These are phyloP conservation scores for Citrullus amarus DNA, from an alignment of 306 rosid genomes.

Conservation along the genomic window DNA sequence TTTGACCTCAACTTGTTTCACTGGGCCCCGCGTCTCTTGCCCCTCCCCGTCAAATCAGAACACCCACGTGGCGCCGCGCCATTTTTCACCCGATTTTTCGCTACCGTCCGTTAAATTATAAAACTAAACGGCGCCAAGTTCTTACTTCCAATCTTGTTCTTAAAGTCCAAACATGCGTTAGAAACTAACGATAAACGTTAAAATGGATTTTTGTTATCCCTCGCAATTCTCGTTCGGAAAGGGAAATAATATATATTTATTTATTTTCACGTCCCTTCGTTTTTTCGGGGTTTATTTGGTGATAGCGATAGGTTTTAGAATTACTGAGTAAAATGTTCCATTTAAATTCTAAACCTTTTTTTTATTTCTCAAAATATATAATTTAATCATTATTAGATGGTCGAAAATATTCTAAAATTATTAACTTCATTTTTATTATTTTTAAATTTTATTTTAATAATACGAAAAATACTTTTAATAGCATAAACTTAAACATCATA, in stretches of 20 bases:
- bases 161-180: neutral
- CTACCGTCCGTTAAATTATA: neutral
- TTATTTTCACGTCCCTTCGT: no score
- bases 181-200: neutral
- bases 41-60: neutral
- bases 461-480: no score
- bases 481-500: no score
- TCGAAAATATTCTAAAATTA: no score
- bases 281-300: no score
- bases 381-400: no score
- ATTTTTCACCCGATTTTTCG: neutral
- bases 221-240: neutral
- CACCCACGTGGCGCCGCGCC: constrained; percentile 4
- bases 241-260: neutral
- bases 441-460: no score
- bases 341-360: no score
- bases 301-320: no score
- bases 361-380: no score
- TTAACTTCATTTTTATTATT: no score
- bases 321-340: no score
- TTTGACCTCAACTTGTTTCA: neutral
- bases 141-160: neutral
- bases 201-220: neutral
- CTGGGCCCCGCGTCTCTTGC: neutral
- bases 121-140: neutral